A percentile compares a stretch with the other conserved stretches of the same genome.
phyloP scores from a whole-genome alignment of 139 green algal genomes.

The Chlorella sp. region DNA sequence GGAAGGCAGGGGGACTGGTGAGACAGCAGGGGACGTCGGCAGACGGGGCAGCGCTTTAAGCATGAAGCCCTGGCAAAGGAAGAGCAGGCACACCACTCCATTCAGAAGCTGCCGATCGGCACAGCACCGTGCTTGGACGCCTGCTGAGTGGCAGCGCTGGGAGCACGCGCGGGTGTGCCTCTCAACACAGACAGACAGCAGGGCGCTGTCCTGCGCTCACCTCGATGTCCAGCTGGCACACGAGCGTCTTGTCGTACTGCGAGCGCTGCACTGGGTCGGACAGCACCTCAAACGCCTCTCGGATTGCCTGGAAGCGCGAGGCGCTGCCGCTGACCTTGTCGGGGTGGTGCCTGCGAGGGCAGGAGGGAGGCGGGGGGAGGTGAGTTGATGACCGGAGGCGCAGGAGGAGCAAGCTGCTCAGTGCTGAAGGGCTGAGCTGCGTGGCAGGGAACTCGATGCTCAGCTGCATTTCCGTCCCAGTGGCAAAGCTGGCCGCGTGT shows the following conservation, averaged over 20 bases:
- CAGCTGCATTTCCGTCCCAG: background rate
- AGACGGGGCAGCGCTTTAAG: too few species aligned
- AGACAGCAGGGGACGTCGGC: background rate
- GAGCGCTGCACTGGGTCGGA: background rate
- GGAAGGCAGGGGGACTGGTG: background rate
- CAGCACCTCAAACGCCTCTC: conserved; percentile 40
- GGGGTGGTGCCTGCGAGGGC: conserved; percentile 59
- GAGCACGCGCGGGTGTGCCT: too few species aligned
- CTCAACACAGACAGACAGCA: too few species aligned
- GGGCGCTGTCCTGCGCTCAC: background rate
- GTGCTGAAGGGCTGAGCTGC: too few species aligned
- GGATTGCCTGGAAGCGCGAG: conserved; percentile 28
- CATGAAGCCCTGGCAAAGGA: background rate
- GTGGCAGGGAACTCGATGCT: too few species aligned
- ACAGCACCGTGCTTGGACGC: background rate
- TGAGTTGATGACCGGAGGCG: background rate
- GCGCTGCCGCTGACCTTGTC: conserved; percentile 63
- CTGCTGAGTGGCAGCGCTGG: background rate
- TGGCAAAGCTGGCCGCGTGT: background rate
- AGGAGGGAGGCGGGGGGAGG: background rate
- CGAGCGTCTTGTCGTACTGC: conserved; percentile 33
- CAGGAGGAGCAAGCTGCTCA: too few species aligned
- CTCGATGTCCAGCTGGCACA: conserved; percentile 36
- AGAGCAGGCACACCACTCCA: too few species aligned
- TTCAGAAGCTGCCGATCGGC: too few species aligned